phyloP scores from a whole-genome alignment of 75 land plant species.

The Ceratopteris richardii region DNA sequence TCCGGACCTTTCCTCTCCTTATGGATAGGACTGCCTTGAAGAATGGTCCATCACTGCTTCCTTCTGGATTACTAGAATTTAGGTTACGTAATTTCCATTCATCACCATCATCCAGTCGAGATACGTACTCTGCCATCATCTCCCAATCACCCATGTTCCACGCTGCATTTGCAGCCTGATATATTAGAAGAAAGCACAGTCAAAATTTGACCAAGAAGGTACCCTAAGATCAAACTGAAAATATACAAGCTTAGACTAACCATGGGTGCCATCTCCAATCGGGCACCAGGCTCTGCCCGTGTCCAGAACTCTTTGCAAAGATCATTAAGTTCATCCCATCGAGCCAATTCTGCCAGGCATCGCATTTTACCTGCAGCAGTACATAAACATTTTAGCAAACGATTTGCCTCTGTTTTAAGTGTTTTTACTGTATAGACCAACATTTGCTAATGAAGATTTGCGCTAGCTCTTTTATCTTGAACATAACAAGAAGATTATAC shows the following conservation, averaged over 20 bases:
- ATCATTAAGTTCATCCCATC: constrained; percentile 93
- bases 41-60: constrained; percentile 97
- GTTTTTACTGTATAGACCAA: too few species aligned
- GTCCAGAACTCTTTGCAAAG: constrained; percentile 96
- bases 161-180: constrained; percentile 97
- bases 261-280: constrained; percentile 98
- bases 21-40: constrained; percentile 88
- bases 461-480: too few species aligned
- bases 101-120: constrained; percentile 72
- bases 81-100: constrained; percentile 60
- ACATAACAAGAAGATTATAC: too few species aligned
- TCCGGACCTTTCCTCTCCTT: constrained; percentile 54
- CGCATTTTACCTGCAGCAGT: constrained; percentile 79
- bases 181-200: background rate
- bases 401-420: too few species aligned
- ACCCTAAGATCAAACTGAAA: too few species aligned
- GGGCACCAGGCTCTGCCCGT: constrained; percentile 77
- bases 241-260: too few species aligned
- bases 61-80: constrained; percentile 68
- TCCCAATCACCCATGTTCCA: constrained; percentile 99
- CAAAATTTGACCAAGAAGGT: too few species aligned
- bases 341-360: constrained; percentile 95
- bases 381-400: too few species aligned
- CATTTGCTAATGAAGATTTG: too few species aligned
- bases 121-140: constrained; percentile 94